phyloP scores from a whole-genome alignment of 2,329 filamentous ascomycete genomes.

The Curvularia hawaiiensis region DNA sequence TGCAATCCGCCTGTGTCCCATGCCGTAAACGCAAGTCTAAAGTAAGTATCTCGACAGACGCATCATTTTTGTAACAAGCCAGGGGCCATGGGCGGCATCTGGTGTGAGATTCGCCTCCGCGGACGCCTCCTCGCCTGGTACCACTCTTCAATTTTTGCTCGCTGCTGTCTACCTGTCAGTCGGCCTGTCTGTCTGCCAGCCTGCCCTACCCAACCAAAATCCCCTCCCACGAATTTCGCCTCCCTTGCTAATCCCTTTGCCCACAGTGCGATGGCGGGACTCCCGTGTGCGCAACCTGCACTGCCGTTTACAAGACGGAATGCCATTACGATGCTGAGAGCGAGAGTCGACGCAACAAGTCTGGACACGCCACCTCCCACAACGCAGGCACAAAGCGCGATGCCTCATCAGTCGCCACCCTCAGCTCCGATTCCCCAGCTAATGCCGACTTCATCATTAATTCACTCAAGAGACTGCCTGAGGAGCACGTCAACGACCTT shows the following conservation, averaged over 20 bases:
- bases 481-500: conserved; percentile 51
- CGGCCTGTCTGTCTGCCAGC: conserved; percentile 1
- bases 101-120: conserved; percentile 25
- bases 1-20: conserved; percentile 53
- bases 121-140: conserved; percentile 15
- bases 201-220: not conserved
- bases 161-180: not conserved
- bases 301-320: conserved; percentile 56
- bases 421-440: conserved; percentile 18
- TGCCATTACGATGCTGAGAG: conserved; percentile 57
- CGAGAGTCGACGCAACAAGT: conserved; percentile 53
- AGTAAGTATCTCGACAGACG: conserved; percentile 35
- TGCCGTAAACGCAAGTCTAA: conserved; percentile 59
- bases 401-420: conserved; percentile 21
- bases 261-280: conserved; percentile 56
- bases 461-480: conserved; percentile 52
- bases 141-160: not conserved
- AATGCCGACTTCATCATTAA: conserved; percentile 49
- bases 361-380: conserved; percentile 29
- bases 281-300: conserved; percentile 58
- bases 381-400: conserved; percentile 39
- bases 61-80: not conserved
- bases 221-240: not conserved
- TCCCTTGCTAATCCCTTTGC: conserved; percentile 20
- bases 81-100: conserved; percentile 8